phyloP scores from a whole-genome alignment of 108 stramenopile genomes.

The Chaetoceros tenuissimus region DNA sequence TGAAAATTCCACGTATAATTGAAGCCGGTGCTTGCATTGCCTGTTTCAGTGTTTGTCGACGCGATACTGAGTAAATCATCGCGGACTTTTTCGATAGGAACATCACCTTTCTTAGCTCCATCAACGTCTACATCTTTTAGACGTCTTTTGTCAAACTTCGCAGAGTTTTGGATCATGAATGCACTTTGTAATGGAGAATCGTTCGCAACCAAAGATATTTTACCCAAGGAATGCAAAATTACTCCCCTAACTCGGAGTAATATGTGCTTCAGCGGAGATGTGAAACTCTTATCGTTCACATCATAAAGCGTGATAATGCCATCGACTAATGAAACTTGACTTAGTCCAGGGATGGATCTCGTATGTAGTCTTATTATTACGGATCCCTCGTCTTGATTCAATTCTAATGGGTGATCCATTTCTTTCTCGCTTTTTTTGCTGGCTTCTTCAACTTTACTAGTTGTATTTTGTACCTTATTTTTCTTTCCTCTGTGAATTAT shows the following conservation, averaged over 20 bases:
- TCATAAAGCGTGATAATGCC: conserved; percentile 74
- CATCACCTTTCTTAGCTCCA: background rate
- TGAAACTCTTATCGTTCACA: conserved; percentile 43
- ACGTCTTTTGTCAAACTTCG: background rate
- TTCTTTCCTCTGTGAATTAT: background rate
- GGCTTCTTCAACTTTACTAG: background rate
- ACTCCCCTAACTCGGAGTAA: conserved; percentile 60
- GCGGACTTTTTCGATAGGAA: background rate
- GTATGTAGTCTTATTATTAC: conserved; percentile 38
- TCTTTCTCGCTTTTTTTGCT: background rate
- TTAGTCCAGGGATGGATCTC: conserved; percentile 60
- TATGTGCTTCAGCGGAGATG: conserved; percentile 50
- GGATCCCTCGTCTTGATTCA: background rate
- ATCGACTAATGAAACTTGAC: conserved; percentile 71
- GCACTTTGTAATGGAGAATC: conserved; percentile 22
- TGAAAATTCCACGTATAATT: background rate
- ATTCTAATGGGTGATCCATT: background rate
- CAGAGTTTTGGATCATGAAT: conserved; percentile 13
- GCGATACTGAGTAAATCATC: background rate
- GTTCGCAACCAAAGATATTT: conserved; percentile 57
- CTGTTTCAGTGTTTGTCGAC: background rate
- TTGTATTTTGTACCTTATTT: background rate
- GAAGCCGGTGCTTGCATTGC: too few relatives aligned
- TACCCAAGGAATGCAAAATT: conserved; percentile 58
- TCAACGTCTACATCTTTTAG: background rate